These are phyloP conservation scores for Hemileccinum impolitum DNA, from an alignment of 768 basidiomycete genomes.

Conservation along the genomic window DNA sequence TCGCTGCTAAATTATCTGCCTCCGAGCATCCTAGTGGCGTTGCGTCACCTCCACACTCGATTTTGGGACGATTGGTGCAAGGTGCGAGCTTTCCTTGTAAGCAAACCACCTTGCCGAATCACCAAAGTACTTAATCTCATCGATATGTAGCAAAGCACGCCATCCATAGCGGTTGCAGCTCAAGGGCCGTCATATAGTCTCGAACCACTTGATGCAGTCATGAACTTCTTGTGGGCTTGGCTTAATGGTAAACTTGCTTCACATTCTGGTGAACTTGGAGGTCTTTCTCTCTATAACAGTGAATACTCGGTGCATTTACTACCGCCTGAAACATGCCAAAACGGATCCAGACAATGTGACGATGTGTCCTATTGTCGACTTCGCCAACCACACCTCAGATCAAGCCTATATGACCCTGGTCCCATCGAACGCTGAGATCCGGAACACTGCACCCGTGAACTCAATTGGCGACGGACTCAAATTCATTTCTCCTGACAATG, in stretches of 20 bases:
- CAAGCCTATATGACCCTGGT: conserved; percentile 44
- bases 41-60: conserved; percentile 42
- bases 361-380: conserved; percentile 86
- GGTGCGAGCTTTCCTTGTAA: conserved; percentile 51
- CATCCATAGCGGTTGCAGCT: neutral
- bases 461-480: conserved; percentile 45
- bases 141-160: conserved; percentile 3
- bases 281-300: conserved; percentile 43
- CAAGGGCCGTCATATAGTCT: neutral
- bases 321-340: conserved; percentile 47
- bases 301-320: conserved; percentile 88
- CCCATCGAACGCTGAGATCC: conserved; percentile 33
- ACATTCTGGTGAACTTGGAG: conserved; percentile 3
- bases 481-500: conserved; percentile 46
- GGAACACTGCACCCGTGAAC: conserved; percentile 35
- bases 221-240: conserved; percentile 85
- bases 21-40: conserved; percentile 37
- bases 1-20: conserved; percentile 47
- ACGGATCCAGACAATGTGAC: conserved; percentile 75
- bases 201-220: conserved; percentile 7
- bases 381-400: conserved; percentile 71
- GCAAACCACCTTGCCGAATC: conserved; percentile 14
- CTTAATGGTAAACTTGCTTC: conserved; percentile 61
- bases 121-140: neutral
- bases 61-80: conserved; percentile 60